Evolutionary conservation across 495 filamentous ascomycete genomes (phyloP), one percentile per base, ranked within the genome.

Genomic region (Amphirosellinia nigrospora): DNA sequence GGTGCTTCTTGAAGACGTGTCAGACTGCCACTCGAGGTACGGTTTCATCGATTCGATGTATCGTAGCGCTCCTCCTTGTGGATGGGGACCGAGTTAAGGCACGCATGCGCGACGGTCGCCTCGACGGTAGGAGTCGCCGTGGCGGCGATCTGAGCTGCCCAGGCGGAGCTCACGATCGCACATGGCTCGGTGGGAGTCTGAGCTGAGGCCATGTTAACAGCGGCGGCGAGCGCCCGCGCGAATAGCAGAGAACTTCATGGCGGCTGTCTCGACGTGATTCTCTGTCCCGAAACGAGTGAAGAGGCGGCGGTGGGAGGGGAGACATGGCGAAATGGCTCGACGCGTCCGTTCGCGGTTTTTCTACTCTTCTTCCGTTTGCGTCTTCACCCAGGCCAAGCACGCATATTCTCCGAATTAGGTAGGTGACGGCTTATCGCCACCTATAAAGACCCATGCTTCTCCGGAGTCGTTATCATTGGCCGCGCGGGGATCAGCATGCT

Each of bases 1-100:
- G 83, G 56, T 84, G 70, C 55, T 79, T 82, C 62, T 80, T 73
- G 61, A 78, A 84, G 23, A 75, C 13, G 72, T 70, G 59, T 79
- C 77, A 6, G 75, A 83, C 74, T 86, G 82, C 82, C 82, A 86
- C 55, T 82, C 74, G 23, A 86, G 52, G 70, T 81, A 86, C 1
- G 80, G 79, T 39, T 70, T 71, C 45, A 83, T 72, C 46, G 83
- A 74, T 52, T 82, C 77, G 34, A 85, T 75, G 66, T 82, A 78
- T 28, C 73, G 67, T n/a, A 82, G 59, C 13, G 82, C 81, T 71
- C 80, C 16, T 74, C 72, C 71, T 81, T 81, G 55, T 81, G 34
- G 55, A 85, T 75, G 3, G 83, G 82, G 19, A 86, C 82, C 3
- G 82, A 81, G 21, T 79, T 82, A 36, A 85, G 74, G 72, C 84